Base-by-base conservation (phyloP, 192 early-diverging fungal genomes). In the Umbelopsis sp. region DNA sequence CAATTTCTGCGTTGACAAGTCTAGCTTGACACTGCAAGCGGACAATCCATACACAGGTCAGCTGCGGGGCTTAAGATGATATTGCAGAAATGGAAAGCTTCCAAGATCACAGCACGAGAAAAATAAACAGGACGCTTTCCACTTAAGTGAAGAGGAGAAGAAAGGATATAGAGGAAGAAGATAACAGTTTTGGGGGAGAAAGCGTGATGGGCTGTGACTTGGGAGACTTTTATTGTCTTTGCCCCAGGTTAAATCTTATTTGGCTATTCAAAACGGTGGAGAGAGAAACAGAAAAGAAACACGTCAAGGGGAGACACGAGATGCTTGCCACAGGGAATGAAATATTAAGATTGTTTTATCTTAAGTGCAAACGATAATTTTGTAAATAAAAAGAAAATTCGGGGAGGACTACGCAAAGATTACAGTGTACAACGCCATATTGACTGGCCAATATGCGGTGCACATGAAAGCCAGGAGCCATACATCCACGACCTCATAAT, bases 391-490 rank as follows among this genome's bases (percentile, higher is more conserved):
- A 6, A 6, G 6, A 41, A 65, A 65, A 37, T 21, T 65, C 64
- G 27, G 33, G 35, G n/a, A 15, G 7, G 7, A 69, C 49, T 52
- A 69, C 48, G 35, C 25, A 48, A 79, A 71, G 49, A 79, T 66
- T 13, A 79, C 46, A 52, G 55, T 70, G 25, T 51, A 55, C 73
- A 79, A 69, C 3, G 83, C 81, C 45, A 88, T 49, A 70, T 86
- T 84, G 58, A 79, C 70, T 6, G 91, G 91, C 90, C 91, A 93
- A 75, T 91, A 91, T 1, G 89, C 76, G n/a, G 85, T 84, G 73
- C 88, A 89, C 25, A 89, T 65, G 69, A 87, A 84, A 2, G 88
- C 86, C 10, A 91, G 80, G 0, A 89, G 74, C 82, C 88, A 86
- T 21, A 81, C 87, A 46, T 83, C 83, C 61, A 90, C 79, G 22